Evolutionary conservation across 345 rosid genomes (phyloP), one percentile per base, ranked within the genome.

Genomic region (Ricinus communis): DNA sequence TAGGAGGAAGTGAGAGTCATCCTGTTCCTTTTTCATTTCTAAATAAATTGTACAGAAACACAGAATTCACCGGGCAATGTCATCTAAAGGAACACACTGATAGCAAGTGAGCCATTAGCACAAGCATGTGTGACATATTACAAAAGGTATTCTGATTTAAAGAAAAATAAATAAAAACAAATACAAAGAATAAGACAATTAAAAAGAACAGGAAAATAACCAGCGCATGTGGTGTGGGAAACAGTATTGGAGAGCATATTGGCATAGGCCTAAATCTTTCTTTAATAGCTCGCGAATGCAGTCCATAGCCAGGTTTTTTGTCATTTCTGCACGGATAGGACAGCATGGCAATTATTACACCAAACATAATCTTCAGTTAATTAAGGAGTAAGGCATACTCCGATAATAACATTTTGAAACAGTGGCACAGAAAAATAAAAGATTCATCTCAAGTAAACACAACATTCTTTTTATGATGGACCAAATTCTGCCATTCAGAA

Each of bases 221-320:
- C 90, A 94, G 76, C 15, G 96, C 97, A 88, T 94, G 99, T 1
- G 99, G 92, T 65, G 91, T 78, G 53, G 99, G 97, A 74, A 90
- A 85, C 28, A 94, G 80, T 71, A 90, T 80, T 50, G 97, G 98
- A 68, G 91, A 86, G 81, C 93, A 86, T 77, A 92, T 77, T 50
- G 97, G 97, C 97, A 94, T 81, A 28, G 98, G 97, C 71, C 97
- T 91, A 68, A 90, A 94, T 82, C 95, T 94, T 87, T 90, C 96
- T 82, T 81, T 94, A 56, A 80, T 71, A 75, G 90, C 72, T 74
- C 68, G 82, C 6, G 83, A 73, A 66, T 61, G 93, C 60, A 82
- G 70, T 61, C 69, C 78, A 75, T 75, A 57, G 76, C 85, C 87
- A 74, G 62, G 45, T 71, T 83, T 90, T 80, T 88, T 90, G 77